Percentiles rank a stretch among this genome's conserved stretches.
These are phyloP conservation scores for Phytophthora idaei DNA, from an alignment of 352 stramenopile species.

Conservation along the genomic window DNA sequence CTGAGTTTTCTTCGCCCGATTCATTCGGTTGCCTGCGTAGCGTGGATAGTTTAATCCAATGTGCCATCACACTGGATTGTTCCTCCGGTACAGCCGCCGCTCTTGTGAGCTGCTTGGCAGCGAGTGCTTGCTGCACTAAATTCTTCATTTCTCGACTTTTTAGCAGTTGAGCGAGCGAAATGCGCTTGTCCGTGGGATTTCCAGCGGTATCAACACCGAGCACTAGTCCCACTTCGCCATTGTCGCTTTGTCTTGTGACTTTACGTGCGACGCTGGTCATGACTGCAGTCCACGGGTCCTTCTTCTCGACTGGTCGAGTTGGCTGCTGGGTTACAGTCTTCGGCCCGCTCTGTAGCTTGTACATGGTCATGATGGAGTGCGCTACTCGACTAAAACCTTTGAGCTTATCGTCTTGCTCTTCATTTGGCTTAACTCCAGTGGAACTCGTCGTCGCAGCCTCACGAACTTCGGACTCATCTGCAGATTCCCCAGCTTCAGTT, in stretches of 20 bases:
- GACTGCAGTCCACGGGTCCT: slow-evolving; percentile 42
- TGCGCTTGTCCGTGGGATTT: slow-evolving; percentile 18
- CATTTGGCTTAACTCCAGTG: neutral
- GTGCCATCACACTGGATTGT: slow-evolving; percentile 63
- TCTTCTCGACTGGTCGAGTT: neutral
- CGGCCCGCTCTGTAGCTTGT: slow-evolving; percentile 15
- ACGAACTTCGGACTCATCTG: neutral
- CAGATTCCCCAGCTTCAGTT: neutral
- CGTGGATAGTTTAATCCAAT: slow-evolving; percentile 58
- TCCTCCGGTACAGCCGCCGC: slow-evolving; percentile 12
- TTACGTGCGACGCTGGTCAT: slow-evolving; percentile 36
- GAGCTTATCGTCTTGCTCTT: neutral
- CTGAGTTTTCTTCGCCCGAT: slow-evolving; percentile 14
- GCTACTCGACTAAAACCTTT: slow-evolving; percentile 40
- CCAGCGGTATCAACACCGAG: neutral
- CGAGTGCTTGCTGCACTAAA: slow-evolving; percentile 59
- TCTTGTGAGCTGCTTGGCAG: slow-evolving; percentile 23
- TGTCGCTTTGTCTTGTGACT: neutral
- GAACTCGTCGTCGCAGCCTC: neutral
- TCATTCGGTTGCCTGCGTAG: slow-evolving; percentile 39
- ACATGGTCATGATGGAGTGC: slow-evolving; percentile 41
- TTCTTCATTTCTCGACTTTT: slow-evolving; percentile 65
- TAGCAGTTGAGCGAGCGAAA: slow-evolving; percentile 58
- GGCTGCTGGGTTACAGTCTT: neutral
- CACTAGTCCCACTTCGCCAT: neutral